Percentiles rank a stretch among this genome's conserved stretches.
phyloP scores from a whole-genome alignment of 2,329 filamentous ascomycete species.

The Colletotrichum musicola region DNA sequence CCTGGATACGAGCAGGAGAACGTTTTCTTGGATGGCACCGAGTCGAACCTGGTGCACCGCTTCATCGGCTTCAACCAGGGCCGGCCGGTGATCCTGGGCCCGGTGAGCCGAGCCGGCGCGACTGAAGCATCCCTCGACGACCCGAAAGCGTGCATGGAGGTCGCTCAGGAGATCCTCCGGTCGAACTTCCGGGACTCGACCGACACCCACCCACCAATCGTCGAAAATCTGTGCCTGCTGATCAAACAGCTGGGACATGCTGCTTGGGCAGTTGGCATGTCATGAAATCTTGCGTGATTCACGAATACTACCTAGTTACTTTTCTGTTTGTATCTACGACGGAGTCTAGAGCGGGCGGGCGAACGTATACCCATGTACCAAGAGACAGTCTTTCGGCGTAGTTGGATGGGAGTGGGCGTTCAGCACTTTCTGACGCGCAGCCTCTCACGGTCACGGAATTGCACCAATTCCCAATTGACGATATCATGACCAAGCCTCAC shows the following conservation, averaged over 20 bases:
- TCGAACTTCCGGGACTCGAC: slow-evolving; percentile 61
- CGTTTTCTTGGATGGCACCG: slow-evolving; percentile 69
- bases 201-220: slow-evolving; percentile 68
- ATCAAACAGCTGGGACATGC: slow-evolving; percentile 71
- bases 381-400: slow-evolving; percentile 28
- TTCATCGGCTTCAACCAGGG: slow-evolving; percentile 70
- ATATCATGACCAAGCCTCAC: slow-evolving; percentile 9
- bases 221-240: slow-evolving; percentile 75
- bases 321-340: slow-evolving; percentile 3
- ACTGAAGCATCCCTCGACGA: slow-evolving; percentile 63
- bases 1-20: slow-evolving; percentile 52
- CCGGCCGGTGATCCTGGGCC: slow-evolving; percentile 61
- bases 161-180: slow-evolving; percentile 68
- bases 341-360: slow-evolving; percentile 23
- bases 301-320: slow-evolving; percentile 2
- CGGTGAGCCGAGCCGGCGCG: slow-evolving; percentile 45
- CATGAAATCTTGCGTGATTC: slow-evolving; percentile 29
- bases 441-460: slow-evolving; percentile 9
- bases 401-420: neutral
- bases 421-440: neutral
- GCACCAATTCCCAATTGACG: slow-evolving; percentile 17
- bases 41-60: slow-evolving; percentile 65
- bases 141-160: slow-evolving; percentile 69
- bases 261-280: slow-evolving; percentile 53
- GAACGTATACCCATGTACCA: slow-evolving; percentile 32